Evolutionary conservation across 2,329 filamentous ascomycete genomes (phyloP).

Genomic region (Arthrocladium fulminans): DNA sequence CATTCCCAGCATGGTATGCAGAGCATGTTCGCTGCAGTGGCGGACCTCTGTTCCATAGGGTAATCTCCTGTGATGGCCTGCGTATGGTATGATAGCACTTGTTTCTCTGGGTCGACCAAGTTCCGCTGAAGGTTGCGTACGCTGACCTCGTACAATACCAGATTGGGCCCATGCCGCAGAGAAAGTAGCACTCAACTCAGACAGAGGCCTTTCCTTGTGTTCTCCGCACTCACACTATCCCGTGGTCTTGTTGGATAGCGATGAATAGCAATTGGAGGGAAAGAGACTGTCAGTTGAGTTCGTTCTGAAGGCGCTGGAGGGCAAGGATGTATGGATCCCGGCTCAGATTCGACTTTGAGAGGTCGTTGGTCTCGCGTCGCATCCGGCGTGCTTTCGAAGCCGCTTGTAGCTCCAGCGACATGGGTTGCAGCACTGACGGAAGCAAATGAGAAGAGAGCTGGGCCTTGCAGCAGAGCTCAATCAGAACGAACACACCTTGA

Average conservation of each 20-base stretch:
- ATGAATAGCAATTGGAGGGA: constrained; percentile 81
- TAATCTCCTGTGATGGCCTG: constrained; percentile 32
- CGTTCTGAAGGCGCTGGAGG: constrained; percentile 61
- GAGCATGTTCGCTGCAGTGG: constrained; percentile 32
- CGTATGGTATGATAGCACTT: constrained; percentile 32
- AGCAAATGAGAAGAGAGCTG: not conserved
- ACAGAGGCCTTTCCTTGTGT: constrained; percentile 59
- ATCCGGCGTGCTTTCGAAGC: constrained; percentile 29
- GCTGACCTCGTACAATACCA: constrained; percentile 51
- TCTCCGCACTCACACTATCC: constrained; percentile 40
- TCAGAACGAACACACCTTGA: not conserved
- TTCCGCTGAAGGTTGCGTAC: not conserved
- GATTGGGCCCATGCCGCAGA: constrained; percentile 75
- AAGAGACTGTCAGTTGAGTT: constrained; percentile 53
- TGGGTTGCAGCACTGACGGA: constrained; percentile 10
- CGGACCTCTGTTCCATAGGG: constrained; percentile 43
- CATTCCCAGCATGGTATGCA: constrained; percentile 45
- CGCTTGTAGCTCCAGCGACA: constrained; percentile 25
- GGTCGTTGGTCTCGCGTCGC: constrained; percentile 59
- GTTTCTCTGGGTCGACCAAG: constrained; percentile 20
- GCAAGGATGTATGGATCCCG: constrained; percentile 69
- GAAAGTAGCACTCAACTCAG: constrained; percentile 64
- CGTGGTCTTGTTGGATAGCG: constrained; percentile 59
- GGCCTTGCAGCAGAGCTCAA: not conserved
- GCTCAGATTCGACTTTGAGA: constrained; percentile 53